Evolutionary conservation across 2,329 filamentous ascomycete genomes (phyloP).

Genomic region (Akanthomyces dipterigenus): DNA sequence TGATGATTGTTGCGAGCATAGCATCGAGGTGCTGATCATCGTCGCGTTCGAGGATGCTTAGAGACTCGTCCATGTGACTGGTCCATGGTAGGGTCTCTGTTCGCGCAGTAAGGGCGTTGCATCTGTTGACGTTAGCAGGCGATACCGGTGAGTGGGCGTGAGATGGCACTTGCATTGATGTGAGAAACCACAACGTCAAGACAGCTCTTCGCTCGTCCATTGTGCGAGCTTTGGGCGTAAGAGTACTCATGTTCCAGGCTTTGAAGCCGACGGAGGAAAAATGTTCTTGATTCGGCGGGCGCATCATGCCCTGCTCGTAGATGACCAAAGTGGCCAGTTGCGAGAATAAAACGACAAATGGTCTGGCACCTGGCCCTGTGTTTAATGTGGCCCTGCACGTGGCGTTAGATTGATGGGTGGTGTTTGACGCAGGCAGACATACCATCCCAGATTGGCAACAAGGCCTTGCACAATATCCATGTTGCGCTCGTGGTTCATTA

Average conservation of each 20-base stretch:
- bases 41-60: constrained; percentile 37
- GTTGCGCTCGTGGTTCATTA: constrained; percentile 41
- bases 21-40: constrained; percentile 44
- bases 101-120: constrained; percentile 35
- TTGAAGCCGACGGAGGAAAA: constrained; percentile 31
- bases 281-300: constrained; percentile 29
- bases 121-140: constrained; percentile 19
- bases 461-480: constrained; percentile 48
- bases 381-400: constrained; percentile 31
- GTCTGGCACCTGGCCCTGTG: constrained; percentile 30
- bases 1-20: constrained; percentile 32
- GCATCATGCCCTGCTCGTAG: constrained; percentile 40
- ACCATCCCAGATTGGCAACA: constrained; percentile 41
- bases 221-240: constrained; percentile 29
- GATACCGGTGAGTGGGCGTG: neutral
- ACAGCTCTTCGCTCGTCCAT: constrained; percentile 44
- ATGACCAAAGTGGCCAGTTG: constrained; percentile 37
- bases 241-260: constrained; percentile 23
- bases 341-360: constrained; percentile 37
- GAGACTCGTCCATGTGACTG: constrained; percentile 50
- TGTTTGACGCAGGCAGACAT: constrained; percentile 13
- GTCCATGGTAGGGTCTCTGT: constrained; percentile 51
- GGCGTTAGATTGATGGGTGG: constrained; percentile 6
- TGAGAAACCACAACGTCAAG: constrained; percentile 38
- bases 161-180: constrained; percentile 25